These are phyloP conservation scores for Moniliella sp. DNA, from an alignment of 1,284 basidiomycete genomes.

Conservation along the genomic window DNA sequence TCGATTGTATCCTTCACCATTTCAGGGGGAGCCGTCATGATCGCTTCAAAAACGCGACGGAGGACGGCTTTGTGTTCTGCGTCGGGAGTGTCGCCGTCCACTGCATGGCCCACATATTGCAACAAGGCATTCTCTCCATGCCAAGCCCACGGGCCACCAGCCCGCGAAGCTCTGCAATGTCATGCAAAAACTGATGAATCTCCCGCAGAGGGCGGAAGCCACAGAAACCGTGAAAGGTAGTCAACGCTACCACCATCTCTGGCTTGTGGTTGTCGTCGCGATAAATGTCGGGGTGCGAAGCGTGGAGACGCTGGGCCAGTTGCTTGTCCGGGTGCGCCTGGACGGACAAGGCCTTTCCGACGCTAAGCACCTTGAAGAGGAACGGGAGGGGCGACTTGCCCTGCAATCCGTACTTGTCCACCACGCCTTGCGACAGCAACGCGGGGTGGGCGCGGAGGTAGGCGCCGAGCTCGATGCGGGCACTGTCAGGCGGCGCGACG, in stretches of 20 bases:
- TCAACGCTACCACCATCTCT: slow-evolving; percentile 89
- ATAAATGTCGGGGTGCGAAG: slow-evolving; percentile 58
- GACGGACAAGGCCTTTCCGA: slow-evolving; percentile 80
- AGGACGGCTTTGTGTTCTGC: slow-evolving; percentile 4
- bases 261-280: slow-evolving; percentile 92
- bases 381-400: slow-evolving; percentile 12
- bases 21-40: slow-evolving; percentile 10
- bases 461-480: slow-evolving; percentile 2
- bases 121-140: too few relatives aligned
- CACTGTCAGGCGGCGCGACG: not conserved
- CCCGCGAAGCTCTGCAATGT: slow-evolving; percentile 55
- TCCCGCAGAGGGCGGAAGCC: slow-evolving; percentile 61
- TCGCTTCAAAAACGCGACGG: slow-evolving; percentile 9
- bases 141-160: too few relatives aligned
- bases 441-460: slow-evolving; percentile 10
- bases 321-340: slow-evolving; percentile 89
- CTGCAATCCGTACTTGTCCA: not conserved
- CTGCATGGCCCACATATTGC: too few relatives aligned
- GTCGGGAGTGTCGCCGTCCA: too few relatives aligned
- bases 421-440: slow-evolving; percentile 4
- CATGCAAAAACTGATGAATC: slow-evolving; percentile 48
- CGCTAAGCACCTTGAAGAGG: slow-evolving; percentile 43
- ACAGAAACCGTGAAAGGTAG: slow-evolving; percentile 70
- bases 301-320: slow-evolving; percentile 57
- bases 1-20: not conserved